Base-by-base conservation (phyloP, 768 basidiomycete genomes). In the Calocybe indica region DNA sequence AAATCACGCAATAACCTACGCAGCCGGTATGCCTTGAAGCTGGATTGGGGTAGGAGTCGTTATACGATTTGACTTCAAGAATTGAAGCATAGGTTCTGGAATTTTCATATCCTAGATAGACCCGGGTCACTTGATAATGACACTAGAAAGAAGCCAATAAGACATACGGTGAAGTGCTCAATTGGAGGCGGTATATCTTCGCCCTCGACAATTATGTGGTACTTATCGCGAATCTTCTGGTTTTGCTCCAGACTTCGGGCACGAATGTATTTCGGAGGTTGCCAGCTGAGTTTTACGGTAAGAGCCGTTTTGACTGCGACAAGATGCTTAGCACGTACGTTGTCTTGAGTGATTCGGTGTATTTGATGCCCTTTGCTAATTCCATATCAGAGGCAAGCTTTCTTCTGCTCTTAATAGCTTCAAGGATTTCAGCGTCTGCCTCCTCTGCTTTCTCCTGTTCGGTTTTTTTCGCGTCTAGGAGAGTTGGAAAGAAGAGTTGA, bases 151-250 rank as follows among this genome's bases (percentile, higher is more conserved):
- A 46, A 35, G 33, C 42, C 32, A 40, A 36, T 11, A 37, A 37
- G 30, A 48, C 63, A 45, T 62, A 91, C 91, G 31, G 73, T 75
- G 67, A 98, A 98, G 53, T 85, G 80, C 50, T 88, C 84, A 44
- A 97, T 95, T 1, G 96, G 92, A 7, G 92, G 92, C 1, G 96
- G 95, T 30, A 98, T 74, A 58, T 92, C 81, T 50, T 96, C 88
- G 9, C 95, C 94, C 52, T 96, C 92, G n/a, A 89, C 85, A 12
- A 96, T 72, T 61, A 99, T 96, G 64, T 98, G 94, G 59, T 86
- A 82, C 66, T 93, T 91, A 50, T 94, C 91, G 31, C 95, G 80
- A 38, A 95, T 70, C 52, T 73, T 76, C 48, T 80, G 74, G 60
- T 91, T 74, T 49, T 93, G 78, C 40, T 83, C 87, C 37, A 77